Evolutionary conservation across 2,329 filamentous ascomycete species (phyloP).

Genomic region (Nectriaceae sp.): DNA sequence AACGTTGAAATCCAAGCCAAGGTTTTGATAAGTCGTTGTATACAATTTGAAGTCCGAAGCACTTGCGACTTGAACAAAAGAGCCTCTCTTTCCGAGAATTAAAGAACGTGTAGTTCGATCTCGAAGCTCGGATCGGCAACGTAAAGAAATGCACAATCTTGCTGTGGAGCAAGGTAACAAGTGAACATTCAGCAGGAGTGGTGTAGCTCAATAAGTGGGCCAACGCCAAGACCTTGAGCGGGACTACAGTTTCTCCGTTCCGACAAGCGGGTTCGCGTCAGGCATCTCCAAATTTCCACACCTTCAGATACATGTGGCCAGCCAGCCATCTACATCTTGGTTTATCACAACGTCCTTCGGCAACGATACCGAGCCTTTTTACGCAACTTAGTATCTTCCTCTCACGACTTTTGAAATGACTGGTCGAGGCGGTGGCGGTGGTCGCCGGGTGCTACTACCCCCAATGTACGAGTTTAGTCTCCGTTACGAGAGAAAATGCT

Average conservation of each 20-base stretch:
- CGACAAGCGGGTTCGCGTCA: not conserved
- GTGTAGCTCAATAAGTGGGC: not conserved
- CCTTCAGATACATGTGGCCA: not conserved
- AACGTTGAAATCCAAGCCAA: too few species aligned
- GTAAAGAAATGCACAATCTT: too few species aligned
- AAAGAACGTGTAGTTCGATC: too few species aligned
- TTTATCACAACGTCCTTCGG: not conserved
- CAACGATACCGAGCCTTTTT: too few species aligned
- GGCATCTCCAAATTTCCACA: not conserved
- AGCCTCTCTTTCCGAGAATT: too few species aligned
- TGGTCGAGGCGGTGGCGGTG: slow-evolving; percentile 60
- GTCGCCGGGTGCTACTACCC: slow-evolving; percentile 60
- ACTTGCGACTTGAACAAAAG: too few species aligned
- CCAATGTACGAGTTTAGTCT: slow-evolving; percentile 47
- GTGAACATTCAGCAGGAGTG: too few species aligned
- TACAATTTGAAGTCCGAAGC: too few species aligned
- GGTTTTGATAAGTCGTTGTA: too few species aligned
- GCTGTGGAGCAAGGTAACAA: too few species aligned
- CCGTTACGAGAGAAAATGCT: slow-evolving; percentile 18
- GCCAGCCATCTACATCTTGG: not conserved
- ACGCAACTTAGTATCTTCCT: too few species aligned
- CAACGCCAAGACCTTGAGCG: not conserved
- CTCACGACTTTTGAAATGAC: slow-evolving; percentile 55
- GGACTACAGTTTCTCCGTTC: not conserved
- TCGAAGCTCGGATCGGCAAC: too few species aligned